Conservation (phyloP, 2,329 filamentous ascomycete species). For the Colletotrichum cordylinicola region DNA sequence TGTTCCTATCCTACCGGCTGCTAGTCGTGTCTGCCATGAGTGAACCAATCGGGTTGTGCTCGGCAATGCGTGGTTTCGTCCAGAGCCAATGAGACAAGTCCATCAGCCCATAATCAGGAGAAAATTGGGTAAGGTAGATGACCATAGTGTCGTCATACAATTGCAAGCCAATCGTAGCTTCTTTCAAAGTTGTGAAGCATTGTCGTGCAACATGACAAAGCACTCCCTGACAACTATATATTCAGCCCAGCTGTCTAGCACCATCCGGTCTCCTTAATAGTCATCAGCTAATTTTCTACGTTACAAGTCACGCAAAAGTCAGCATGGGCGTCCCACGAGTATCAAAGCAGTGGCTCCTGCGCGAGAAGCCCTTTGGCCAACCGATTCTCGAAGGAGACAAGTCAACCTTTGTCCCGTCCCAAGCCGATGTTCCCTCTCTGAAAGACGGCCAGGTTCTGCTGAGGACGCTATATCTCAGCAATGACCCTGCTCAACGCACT, state of each 20-base stretch:
- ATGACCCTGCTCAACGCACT: not conserved
- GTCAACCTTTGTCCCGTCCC: not conserved
- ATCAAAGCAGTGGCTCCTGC: not conserved
- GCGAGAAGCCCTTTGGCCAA: not conserved
- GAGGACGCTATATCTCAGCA: not conserved
- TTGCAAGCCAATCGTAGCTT: not conserved
- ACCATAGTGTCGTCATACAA: not conserved
- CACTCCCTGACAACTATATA: not conserved
- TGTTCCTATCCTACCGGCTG: not conserved
- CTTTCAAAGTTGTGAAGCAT: not conserved
- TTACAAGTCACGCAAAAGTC: not conserved
- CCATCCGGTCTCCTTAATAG: not conserved
- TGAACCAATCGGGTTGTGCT: not conserved
- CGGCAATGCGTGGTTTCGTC: not conserved
- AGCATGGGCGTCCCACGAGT: not conserved
- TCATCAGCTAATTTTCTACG: not conserved
- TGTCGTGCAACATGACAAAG: not conserved
- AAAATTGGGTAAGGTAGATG: not conserved
- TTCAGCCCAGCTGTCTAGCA: not conserved
- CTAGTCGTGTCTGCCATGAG: not conserved
- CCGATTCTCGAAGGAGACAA: not conserved
- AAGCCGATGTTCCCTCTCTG: not conserved
- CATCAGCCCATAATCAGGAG: not conserved
- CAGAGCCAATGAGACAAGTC: not conserved
- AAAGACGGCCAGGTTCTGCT: not conserved